These are phyloP conservation scores for Ceratocystis alfenasii DNA, from an alignment of 2,329 filamentous ascomycete species.

Conservation along the genomic window DNA sequence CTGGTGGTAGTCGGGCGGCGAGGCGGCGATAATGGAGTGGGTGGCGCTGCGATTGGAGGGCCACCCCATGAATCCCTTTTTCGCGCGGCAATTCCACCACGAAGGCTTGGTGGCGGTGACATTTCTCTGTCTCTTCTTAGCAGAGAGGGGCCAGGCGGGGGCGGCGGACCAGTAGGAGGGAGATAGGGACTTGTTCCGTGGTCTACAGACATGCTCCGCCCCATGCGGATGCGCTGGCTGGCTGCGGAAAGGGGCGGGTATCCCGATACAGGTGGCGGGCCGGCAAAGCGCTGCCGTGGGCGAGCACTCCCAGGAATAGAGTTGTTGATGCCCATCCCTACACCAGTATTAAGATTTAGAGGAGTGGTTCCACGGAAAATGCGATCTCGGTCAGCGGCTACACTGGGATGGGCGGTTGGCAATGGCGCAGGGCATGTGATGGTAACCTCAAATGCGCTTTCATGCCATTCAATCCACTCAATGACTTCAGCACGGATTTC, in stretches of 20 bases:
- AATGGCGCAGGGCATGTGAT: slow-evolving; percentile 17
- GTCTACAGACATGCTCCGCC: slow-evolving; percentile 21
- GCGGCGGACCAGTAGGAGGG: slow-evolving; percentile 2
- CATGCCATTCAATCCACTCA: slow-evolving; percentile 22
- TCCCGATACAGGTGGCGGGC: slow-evolving; percentile 17
- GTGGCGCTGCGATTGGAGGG: slow-evolving; percentile 15
- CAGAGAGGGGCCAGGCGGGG: background rate
- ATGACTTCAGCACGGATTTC: slow-evolving; percentile 21
- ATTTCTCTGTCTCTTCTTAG: slow-evolving; percentile 1
- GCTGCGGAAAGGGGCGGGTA: slow-evolving; percentile 13
- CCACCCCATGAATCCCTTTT: slow-evolving; percentile 21
- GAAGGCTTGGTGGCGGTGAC: slow-evolving; percentile 14
- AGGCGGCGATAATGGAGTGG: slow-evolving; percentile 20
- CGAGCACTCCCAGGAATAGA: slow-evolving; percentile 1
- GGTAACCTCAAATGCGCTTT: slow-evolving; percentile 17
- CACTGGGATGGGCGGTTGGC: background rate
- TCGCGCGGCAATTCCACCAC: slow-evolving; percentile 4
- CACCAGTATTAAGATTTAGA: slow-evolving; percentile 13
- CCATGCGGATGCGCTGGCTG: slow-evolving; percentile 4
- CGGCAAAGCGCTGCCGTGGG: slow-evolving; percentile 10
- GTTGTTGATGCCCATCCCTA: slow-evolving; percentile 1
- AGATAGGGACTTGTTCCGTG: slow-evolving; percentile 18
- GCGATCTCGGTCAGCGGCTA: slow-evolving; percentile 9
- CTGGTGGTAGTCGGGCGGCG: slow-evolving; percentile 16
- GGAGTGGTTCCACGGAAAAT: slow-evolving; percentile 17